Evolutionary conservation across 176 grass and related monocot species (phyloP).

Genomic region (Aegilops sharonensis): DNA sequence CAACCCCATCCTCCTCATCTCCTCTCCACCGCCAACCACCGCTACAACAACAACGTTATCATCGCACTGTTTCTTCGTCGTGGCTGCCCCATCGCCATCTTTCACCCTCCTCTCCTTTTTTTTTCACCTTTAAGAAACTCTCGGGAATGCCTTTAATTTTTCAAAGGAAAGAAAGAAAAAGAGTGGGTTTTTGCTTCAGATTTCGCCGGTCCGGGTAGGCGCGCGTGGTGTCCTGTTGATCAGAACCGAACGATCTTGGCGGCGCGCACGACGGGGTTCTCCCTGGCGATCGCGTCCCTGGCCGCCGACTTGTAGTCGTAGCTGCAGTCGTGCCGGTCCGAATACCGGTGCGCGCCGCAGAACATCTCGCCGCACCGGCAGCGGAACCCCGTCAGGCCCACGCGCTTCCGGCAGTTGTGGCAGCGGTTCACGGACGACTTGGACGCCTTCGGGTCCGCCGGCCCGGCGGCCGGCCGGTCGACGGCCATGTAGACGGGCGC

Average conservation of each 20-base stretch:
- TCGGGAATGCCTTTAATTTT: constrained; percentile 29
- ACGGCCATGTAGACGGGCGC: background rate
- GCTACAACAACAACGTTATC: constrained; percentile 26
- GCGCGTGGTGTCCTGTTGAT: background rate
- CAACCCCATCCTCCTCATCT: constrained; percentile 35
- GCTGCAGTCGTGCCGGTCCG: constrained; percentile 81
- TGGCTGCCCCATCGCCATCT: background rate
- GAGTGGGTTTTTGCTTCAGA: background rate
- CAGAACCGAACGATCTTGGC: constrained; percentile 91
- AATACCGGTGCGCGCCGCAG: constrained; percentile 93
- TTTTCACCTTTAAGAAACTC: background rate
- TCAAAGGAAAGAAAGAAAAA: background rate
- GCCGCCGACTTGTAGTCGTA: constrained; percentile 79
- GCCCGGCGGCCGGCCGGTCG: constrained; percentile 7
- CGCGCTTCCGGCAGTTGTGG: constrained; percentile 67
- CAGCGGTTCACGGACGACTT: constrained; percentile 69
- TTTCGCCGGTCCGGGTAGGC: background rate
- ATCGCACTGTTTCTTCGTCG: constrained; percentile 2
- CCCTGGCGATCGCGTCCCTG: constrained; percentile 72
- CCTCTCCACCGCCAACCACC: constrained; percentile 16
- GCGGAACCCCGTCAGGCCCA: constrained; percentile 76
- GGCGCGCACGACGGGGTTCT: constrained; percentile 88
- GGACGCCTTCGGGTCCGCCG: constrained; percentile 12
- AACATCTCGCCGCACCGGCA: constrained; percentile 91
- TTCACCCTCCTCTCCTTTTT: background rate